Evolutionary conservation across 805 yeast species (phyloP).

Genomic region (Candida wancherniae): DNA sequence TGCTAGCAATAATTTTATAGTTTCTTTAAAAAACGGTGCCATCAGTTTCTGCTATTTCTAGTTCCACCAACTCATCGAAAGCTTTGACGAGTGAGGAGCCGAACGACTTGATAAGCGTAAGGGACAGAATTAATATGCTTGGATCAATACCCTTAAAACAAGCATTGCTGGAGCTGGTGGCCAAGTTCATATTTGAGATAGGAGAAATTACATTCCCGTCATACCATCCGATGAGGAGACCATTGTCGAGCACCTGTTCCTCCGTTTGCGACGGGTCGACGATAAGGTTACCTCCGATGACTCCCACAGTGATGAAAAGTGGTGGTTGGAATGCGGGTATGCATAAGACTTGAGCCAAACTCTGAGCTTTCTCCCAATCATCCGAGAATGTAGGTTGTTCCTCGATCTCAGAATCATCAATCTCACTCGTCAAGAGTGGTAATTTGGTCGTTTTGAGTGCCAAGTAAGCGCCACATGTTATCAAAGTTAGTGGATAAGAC

Average conservation of each 20-base stretch:
- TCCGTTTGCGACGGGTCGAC: slow-evolving; percentile 89
- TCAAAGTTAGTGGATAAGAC: slow-evolving; percentile 75
- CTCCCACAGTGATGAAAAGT: slow-evolving; percentile 67
- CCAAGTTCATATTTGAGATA: slow-evolving; percentile 60
- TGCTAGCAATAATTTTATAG: slow-evolving; percentile 29
- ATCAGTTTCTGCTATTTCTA: slow-evolving; percentile 29
- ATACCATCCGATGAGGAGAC: slow-evolving; percentile 69
- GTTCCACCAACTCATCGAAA: slow-evolving; percentile 44
- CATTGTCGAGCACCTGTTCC: slow-evolving; percentile 82
- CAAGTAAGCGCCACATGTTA: slow-evolving; percentile 74
- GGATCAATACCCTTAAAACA: slow-evolving; percentile 55
- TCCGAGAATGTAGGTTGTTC: slow-evolving; percentile 91
- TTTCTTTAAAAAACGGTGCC: slow-evolving; percentile 12
- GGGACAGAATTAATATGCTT: slow-evolving; percentile 45
- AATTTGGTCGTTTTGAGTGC: slow-evolving; percentile 76
- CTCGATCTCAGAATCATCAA: slow-evolving; percentile 62
- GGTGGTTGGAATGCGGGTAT: slow-evolving; percentile 58
- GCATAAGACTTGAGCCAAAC: slow-evolving; percentile 33
- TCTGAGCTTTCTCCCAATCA: slow-evolving; percentile 65
- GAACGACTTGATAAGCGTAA: slow-evolving; percentile 52
- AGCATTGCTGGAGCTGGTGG: slow-evolving; percentile 40
- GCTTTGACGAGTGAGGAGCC: slow-evolving; percentile 63
- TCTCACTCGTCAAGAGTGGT: slow-evolving; percentile 67
- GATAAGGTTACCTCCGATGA: slow-evolving; percentile 62
- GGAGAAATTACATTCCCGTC: slow-evolving; percentile 70